Base-by-base conservation (phyloP, 805 yeast species). In the Kodamaea nitidulidarum region DNA sequence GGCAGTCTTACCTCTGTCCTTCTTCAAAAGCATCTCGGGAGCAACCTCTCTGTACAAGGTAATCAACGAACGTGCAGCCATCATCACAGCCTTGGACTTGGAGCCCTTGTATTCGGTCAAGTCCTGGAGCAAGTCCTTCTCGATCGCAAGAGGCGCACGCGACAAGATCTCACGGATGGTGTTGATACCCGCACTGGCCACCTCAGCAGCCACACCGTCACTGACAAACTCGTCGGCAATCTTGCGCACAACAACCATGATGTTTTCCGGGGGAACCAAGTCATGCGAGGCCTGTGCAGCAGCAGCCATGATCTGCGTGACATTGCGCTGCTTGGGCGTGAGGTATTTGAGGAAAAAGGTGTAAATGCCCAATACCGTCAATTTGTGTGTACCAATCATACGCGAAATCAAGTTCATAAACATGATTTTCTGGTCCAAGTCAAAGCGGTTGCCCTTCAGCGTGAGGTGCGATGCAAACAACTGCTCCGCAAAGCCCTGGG, bases 181-280 rank as follows among this genome's bases (percentile, higher is more conserved):
- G 62, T 93, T 93, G 49, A 93, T 74, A 55, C 99, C 99, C 4
- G 98, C 98, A 38, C 97, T 88, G 4, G 97, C 97, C 39, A 90
- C 99, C 64, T 93, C 96, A 24, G 95, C 81, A 11, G 97, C 88
- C 28, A 93, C 98, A 73, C 99, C 99, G 56, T 93, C 98, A 49
- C 95, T 84, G 17, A 93, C 96, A 54, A 93, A 93, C 64, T 93
- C 98, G 63, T 93, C 95, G 1, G 98, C 98, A 48, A 93, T 80
- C 57, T 91, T 93, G 42, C 96, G 78, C 7, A 93, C 81, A 50
- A 93, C 80, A 36, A 82, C 81, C 32, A 75, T 69, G 44, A 93
- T 76, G 11, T 81, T 78, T 59, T 93, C 99, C 4, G 99, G 98
- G 17, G 99, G 99, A 6, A 93, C 96, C 54, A 93, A 71, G 55